Base-by-base conservation (phyloP, 2,329 filamentous ascomycete species). In the Bipolaris oryzae region DNA sequence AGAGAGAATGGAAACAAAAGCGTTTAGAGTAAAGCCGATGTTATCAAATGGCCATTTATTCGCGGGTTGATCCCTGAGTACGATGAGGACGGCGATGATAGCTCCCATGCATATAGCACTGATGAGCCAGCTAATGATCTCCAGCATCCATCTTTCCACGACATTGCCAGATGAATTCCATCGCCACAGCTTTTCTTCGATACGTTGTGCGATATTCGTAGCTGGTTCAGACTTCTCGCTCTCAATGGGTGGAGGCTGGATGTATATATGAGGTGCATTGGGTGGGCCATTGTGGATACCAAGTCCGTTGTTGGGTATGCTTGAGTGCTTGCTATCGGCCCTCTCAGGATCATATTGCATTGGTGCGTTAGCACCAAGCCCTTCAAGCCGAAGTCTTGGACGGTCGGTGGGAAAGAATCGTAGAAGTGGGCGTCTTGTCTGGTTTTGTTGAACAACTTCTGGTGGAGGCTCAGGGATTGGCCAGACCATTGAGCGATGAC, bases 1-100 rank as follows among this genome's bases (percentile, higher is more conserved):
- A 0, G 72, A 70, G 0, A 76, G 54, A 0, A 75, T 46, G 0
- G 71, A 64, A 7, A 76, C 68, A 13, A 63, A 71, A 0, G 73
- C 56, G 28, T 74, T 75, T 5, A 75, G 18, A 0, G 69, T 74
- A 0, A 73, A n/a, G 0, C 53, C 50, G 0, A 50, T 55, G 7
- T 50, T 60, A 2, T 60, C 39, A 0, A 68, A 20, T 0, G 59
- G 25, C 70, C 66, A 72, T 1, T 59, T 63, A 0, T 61, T 35
- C 0, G 65, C 2, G 1, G 46, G 51, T 0, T 69, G 7, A 3
- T 66, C 58, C 7, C 49, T 47, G 9, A 66, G 47, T 0, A 15
- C 7, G 2, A 64, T n/a, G 0, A 72, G 58, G 0, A 68, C 54
- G 0, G 21, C 61, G 0, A 72, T 55, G 7, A 73, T 45, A 0